phyloP scores from a whole-genome alignment of 2,329 filamentous ascomycete genomes.

The Aspergillus oerlinghausenensis region DNA sequence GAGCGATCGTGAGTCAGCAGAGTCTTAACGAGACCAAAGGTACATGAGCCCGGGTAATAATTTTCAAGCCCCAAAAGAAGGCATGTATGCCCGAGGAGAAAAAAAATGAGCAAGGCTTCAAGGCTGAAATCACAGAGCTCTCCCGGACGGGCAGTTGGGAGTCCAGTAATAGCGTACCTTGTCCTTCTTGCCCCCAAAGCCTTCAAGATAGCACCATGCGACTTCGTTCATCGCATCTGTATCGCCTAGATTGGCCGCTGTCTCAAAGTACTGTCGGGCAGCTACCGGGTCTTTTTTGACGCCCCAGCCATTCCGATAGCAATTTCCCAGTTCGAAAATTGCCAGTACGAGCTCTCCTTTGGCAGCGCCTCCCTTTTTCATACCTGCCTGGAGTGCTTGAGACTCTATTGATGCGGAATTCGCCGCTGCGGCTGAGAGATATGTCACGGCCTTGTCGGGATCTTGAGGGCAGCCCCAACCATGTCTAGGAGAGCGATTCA shows the following conservation, averaged over 20 bases:
- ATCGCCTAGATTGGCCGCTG: conserved; percentile 91
- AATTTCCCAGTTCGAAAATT: conserved; percentile 76
- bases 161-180: conserved; percentile 64
- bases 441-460: conserved; percentile 69
- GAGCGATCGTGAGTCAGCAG: conserved; percentile 7
- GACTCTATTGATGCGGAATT: conserved; percentile 86
- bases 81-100: conserved; percentile 31
- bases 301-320: conserved; percentile 92
- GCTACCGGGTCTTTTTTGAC: conserved; percentile 80
- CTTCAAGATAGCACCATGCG: conserved; percentile 92
- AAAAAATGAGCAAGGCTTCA: not conserved
- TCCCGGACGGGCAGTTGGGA: not conserved
- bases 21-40: conserved; percentile 2
- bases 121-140: not conserved
- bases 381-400: conserved; percentile 75
- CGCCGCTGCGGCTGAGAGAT: conserved; percentile 80
- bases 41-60: conserved; percentile 16
- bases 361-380: conserved; percentile 88
- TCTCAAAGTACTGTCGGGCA: conserved; percentile 90
- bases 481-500: conserved; percentile 53
- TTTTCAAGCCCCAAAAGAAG: conserved; percentile 11
- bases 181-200: conserved; percentile 97
- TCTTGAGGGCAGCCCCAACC: conserved; percentile 84
- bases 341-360: conserved; percentile 95
- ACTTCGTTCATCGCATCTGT: conserved; percentile 97